These are phyloP conservation scores for Polytrichum formosum DNA, from an alignment of 225 moss, liverwort and hornwort genomes.

Conservation along the genomic window DNA sequence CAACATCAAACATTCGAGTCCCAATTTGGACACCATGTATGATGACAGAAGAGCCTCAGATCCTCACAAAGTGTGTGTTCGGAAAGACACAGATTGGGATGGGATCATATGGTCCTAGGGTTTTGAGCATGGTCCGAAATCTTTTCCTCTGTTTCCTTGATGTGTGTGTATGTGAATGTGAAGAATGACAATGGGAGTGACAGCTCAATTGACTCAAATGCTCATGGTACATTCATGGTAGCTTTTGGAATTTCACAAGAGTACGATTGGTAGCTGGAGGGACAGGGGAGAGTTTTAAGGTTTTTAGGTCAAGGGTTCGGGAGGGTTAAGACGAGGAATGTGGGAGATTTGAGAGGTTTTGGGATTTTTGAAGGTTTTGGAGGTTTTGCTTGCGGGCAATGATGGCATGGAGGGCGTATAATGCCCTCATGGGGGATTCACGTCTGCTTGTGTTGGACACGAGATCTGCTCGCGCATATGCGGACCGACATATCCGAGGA, in stretches of 20 bases:
- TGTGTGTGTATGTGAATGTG: too few relatives aligned
- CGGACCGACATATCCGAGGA: conserved; percentile 49
- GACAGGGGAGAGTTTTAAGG: not conserved
- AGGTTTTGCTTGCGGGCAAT: conserved; percentile 1
- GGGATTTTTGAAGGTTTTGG: not conserved
- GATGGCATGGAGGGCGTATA: conserved; percentile 57
- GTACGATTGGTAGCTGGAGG: not conserved
- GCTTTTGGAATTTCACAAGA: not conserved
- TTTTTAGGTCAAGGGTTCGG: not conserved
- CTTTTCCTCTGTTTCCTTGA: too few relatives aligned
- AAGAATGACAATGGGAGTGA: not conserved
- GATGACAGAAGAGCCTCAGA: too few relatives aligned
- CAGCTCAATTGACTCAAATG: not conserved
- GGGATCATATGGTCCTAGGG: too few relatives aligned
- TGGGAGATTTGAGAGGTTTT: not conserved
- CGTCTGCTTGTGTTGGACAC: conserved; percentile 42
- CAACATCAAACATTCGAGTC: too few relatives aligned
- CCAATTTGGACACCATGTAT: too few relatives aligned
- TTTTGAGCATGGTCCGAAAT: too few relatives aligned
- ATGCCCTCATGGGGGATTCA: conserved; percentile 39
- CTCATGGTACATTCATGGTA: not conserved
- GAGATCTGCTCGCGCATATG: conserved; percentile 26
- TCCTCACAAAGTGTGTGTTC: too few relatives aligned
- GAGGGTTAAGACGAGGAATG: conserved; percentile 2
- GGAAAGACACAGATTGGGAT: too few relatives aligned